Conservation (phyloP, 192 early-diverging fungal genomes). For the Bifiguratus adelaidae region DNA sequence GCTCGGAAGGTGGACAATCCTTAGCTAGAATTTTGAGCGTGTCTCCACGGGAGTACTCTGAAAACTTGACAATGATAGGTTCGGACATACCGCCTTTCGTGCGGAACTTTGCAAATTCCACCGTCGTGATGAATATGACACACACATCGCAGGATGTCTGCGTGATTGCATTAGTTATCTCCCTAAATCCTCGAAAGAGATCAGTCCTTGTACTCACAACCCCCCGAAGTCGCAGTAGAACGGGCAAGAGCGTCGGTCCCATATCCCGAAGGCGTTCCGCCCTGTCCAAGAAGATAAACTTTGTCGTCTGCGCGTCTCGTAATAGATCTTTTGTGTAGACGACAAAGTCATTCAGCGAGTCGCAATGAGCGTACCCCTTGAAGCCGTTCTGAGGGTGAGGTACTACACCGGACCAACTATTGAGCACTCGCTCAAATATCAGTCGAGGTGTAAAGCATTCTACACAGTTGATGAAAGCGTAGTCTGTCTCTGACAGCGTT, state of each 20-base stretch:
- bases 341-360: constrained; percentile 65
- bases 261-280: constrained; percentile 72
- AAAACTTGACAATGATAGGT: constrained; percentile 59
- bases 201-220: constrained; percentile 29
- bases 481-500: constrained; percentile 10
- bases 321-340: constrained; percentile 12
- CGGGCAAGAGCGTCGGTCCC: constrained; percentile 50
- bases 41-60: constrained; percentile 53
- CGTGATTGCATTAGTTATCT: background rate
- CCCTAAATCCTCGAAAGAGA: background rate
- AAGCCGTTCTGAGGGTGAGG: constrained; percentile 34
- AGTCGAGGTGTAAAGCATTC: constrained; percentile 67
- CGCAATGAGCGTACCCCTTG: constrained; percentile 42
- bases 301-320: no score
- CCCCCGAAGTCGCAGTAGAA: constrained; percentile 60
- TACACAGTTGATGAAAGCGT: constrained; percentile 59
- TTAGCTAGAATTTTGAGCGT: constrained; percentile 55
- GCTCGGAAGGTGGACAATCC: constrained; percentile 40
- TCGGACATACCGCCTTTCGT: constrained; percentile 49
- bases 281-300: no score
- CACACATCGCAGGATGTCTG: constrained; percentile 43
- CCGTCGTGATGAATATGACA: constrained; percentile 60
- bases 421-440: constrained; percentile 68
- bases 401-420: constrained; percentile 43
- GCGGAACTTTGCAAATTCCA: constrained; percentile 74